A percentile compares a stretch with the other conserved stretches of the same genome.
Conservation (phyloP, 2,329 filamentous ascomycete genomes). For the Ophiostoma sp. region DNA sequence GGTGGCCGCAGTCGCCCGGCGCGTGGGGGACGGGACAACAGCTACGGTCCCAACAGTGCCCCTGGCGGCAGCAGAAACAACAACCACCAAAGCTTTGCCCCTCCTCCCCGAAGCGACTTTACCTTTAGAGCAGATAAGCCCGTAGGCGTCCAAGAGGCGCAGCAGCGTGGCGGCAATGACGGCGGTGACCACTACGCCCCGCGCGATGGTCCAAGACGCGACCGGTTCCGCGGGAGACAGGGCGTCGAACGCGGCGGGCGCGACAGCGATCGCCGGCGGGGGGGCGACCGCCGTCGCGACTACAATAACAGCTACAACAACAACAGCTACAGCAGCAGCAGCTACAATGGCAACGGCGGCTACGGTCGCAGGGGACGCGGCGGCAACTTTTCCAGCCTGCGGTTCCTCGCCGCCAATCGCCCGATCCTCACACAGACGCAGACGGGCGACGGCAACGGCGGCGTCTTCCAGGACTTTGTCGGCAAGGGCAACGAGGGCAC, state of each 20-base stretch:
- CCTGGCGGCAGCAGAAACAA: not conserved
- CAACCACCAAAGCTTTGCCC: constrained; percentile 21
- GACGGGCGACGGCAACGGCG: constrained; percentile 29
- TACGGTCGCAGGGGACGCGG: constrained; percentile 11
- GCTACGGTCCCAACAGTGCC: not conserved
- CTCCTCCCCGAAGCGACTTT: constrained; percentile 47
- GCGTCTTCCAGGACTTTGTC: constrained; percentile 44
- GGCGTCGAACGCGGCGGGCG: constrained; percentile 22
- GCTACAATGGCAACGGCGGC: not conserved
- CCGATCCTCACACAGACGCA: constrained; percentile 44
- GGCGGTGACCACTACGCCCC: constrained; percentile 38
- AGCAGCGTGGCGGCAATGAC: constrained; percentile 39
- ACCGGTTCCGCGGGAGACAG: constrained; percentile 13
- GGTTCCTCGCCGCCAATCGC: constrained; percentile 43
- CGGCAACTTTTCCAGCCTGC: constrained; percentile 28
- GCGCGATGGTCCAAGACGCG: constrained; percentile 30
- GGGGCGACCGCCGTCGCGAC: constrained; percentile 15
- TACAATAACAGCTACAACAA: constrained; percentile 12
- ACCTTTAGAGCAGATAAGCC: constrained; percentile 52
- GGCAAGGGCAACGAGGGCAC: constrained; percentile 39
- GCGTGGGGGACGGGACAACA: constrained; percentile 14
- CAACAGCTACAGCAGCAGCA: constrained; percentile 11
- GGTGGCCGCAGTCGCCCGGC: constrained; percentile 14
- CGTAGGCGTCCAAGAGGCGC: constrained; percentile 43
- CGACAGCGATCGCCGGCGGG: constrained; percentile 6